Evolutionary conservation across 352 stramenopile species (phyloP), one percentile per base, ranked within the genome.

Genomic region (Globisporangium uncinulatum): DNA sequence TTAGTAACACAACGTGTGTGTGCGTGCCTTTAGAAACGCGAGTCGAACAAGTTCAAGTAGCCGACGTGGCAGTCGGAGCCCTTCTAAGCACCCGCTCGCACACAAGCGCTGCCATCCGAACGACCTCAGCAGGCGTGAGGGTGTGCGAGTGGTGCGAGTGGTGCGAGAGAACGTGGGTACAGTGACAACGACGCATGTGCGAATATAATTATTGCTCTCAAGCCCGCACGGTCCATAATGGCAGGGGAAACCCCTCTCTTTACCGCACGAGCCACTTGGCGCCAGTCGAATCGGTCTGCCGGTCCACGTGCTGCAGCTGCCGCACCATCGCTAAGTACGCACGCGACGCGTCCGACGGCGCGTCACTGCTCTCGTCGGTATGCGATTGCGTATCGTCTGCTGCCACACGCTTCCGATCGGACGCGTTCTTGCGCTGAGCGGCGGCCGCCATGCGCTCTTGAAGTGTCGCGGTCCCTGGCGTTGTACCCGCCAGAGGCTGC

Each of bases 221-320:
- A 21, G 41, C 21, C 3, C 43, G 32, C 8, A 3, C 10, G 19
- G n/a, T n/a, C n/a, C n/a, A 29, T 29, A 29, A 29, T 29, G 24
- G 24, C 24, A 29, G 24, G 24, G 24, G 24, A 29, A 29, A 29
- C 24, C 4, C 24, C 24, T 29, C 4, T 29, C 2, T 15, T 73
- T 56, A 91, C 36, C 80, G 73, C 53, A 91, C 80, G 17, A 91
- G 78, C 80, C 80, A 91, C 54, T 91, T 91, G 39, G 66, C 67
- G 1, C 77, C 78, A 42, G 60, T 61, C 15, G 60, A 59, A 36
- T 85, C 78, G 20, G 69, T 79, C 17, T 73, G 63, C n/a, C 76
- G 60, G 55, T 88, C 71, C 17, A 77, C 66, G 31, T 81, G 63
- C 61, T 91, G 70, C 56, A 88, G 57, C 57, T 88, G 68, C 32